Evolutionary conservation across 139 green algal genomes (phyloP), one percentile per base, ranked within the genome.

Genomic region (Coccomyxa sp.): DNA sequence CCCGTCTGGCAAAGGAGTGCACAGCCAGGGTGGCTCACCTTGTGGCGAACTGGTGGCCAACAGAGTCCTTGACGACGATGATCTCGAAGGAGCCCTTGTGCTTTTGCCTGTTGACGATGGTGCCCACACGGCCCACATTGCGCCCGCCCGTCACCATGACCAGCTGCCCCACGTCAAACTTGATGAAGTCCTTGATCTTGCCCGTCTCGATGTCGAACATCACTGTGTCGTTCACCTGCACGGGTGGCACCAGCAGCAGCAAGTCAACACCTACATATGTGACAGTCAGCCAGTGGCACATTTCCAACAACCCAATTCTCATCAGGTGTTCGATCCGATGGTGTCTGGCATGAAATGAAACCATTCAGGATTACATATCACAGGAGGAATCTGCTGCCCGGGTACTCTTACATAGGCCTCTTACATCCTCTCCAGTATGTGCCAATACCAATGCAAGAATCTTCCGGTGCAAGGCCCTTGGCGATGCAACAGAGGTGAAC

Each of bases 151-250:
- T 98, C 38, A 95, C 90, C 92, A 99, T 98, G 89, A 79, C 91
- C 84, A 99, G 87, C 86, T 98, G 96, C 88, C 97, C 97, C 13
- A 97, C 81, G 76, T 99, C 97, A 86, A 99, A 99, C 93, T 98
- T 98, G 86, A 97, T 87, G 85, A 96, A 97, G 86, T 98, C 94
- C 79, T 92, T 97, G 85, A 97, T 93, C 95, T 99, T 99, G 87
- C 94, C 94, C 38, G 89, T 97, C 90, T 98, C 96, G 28, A 99
- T 91, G 93, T 99, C 95, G 21, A 99, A 82, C 93, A 99, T 95
- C 57, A 99, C 90, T 25, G 96, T 97, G 92, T 99, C 97, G 88
- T 98, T 94, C 45, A 95, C 94, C 94, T 97, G 88, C 68, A 77
- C 60, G 32, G 11, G 71, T 27, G 23, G 66, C 66, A 74, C 4